Base-by-base conservation (phyloP, 2,329 filamentous ascomycete species). In the Nannizziopsis arthrosporioides region DNA sequence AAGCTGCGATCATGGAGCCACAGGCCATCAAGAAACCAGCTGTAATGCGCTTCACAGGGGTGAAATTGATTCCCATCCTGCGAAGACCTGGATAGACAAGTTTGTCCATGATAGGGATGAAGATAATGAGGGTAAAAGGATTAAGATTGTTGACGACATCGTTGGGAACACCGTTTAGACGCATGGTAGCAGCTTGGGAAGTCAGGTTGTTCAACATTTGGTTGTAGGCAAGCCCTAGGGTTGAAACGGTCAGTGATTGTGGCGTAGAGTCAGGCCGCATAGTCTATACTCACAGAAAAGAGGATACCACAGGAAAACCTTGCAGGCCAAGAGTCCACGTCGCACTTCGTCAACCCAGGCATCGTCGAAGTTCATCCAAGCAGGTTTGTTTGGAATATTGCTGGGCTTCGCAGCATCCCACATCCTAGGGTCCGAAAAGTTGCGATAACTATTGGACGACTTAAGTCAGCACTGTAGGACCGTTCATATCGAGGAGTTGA, bases 311-410 rank as follows among this genome's bases (percentile, higher is more conserved):
- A 76, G 66, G 64, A 85, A 89, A 31, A 86, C 82, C 54, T 76
- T 73, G 69, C 81, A 85, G 49, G 82, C 81, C 56, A 75, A 72
- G 49, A 84, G 69, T 52, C 82, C 84, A 65, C 84, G 81, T 45
- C 73, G 73, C 42, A 88, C 79, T 61, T 89, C 82, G 60, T 87
- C 84, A 31, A 90, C 84, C 84, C 84, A 90, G 45, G 78, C 77
- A 56, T 90, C 85, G 53, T 90, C 84, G 56, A 87, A 88, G 0
- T 80, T 84, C 81, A 89, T 88, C 83, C 83, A 89, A 0, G 48
- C 36, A 0, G 84, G 84, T 47, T 80, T 79, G 53, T 72, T 61
- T 8, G 74, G 67, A 5, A 85, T 71, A 32, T 71, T 68, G 60
- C 78, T 83, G 2, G 84, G 84, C 67, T 84, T 85, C 51, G 79